Evolutionary conservation across 1,284 basidiomycete species (phyloP), one percentile per base, ranked within the genome.

Genomic region (Singerocomus rubriflavus): DNA sequence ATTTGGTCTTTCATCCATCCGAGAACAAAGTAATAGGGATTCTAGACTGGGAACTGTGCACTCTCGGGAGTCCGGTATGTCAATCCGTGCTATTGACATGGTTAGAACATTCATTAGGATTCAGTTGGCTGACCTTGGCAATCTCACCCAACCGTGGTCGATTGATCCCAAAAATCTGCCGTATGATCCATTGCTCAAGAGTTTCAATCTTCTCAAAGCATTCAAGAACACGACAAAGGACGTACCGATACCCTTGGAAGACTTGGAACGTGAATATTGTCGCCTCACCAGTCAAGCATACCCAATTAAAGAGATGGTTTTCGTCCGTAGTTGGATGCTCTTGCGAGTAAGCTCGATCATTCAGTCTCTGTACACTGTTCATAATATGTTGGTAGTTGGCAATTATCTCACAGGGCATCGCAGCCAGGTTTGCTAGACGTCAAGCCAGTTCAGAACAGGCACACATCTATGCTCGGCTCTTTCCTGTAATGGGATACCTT

Each of bases 21-120:
- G 87, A 97, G 70, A 91, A 94, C 52, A 76, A 82, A 40, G 93
- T 98, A 2, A 94, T 98, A 60, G 95, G 92, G 2, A 93, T 98
- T 38, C 73, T 98, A 43, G 95, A 98, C 67, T 98, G 95, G 95
- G 95, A 98, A 66, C 73, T 98, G 34, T 95, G 91, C 62, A 98
- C 96, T 1, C 77, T 97, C 14, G 93, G 93, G 8, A 91, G 87
- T 61, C 88, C 89, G 30, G 85, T 91, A 63, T 38, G 78, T 69
- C 12, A 10, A 26, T 14, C 27, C 12, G 0, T 21, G 13, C 33
- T 41, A 36, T 51, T 27, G 33, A 37, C 21, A 44, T 27, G 35
- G 50, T 47, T 46, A 40, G n/a, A 39, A 32, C 44, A 45, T 44
- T 10, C 51, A 46, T 11, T 14, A 7, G 35, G 26, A 31, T 46